Percentiles rank a stretch among this genome's conserved stretches.
phyloP scores from a whole-genome alignment of 106 monocot species.

The Dendrobium catenatum region DNA sequence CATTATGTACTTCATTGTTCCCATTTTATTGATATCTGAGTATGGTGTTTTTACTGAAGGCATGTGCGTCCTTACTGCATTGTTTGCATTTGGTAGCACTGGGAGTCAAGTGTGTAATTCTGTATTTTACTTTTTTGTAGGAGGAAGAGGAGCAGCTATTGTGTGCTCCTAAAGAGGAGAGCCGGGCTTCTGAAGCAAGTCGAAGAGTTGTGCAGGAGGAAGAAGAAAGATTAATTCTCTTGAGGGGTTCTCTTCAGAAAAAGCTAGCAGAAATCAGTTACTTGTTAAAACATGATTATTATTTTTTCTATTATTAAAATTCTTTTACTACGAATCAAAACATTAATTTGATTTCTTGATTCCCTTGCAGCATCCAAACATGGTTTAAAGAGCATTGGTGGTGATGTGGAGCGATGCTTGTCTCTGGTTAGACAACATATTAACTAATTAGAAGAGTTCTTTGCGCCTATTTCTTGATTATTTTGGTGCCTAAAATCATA shows the following conservation, averaged over 20 bases:
- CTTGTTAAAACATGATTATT: background rate
- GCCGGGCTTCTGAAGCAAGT: conserved; percentile 69
- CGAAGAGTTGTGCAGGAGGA: conserved; percentile 79
- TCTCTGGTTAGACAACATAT: conserved; percentile 53
- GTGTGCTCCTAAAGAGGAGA: conserved; percentile 75
- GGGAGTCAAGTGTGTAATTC: background rate
- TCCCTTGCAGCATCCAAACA: conserved; percentile 58
- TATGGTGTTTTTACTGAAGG: background rate
- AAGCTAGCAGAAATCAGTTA: conserved; percentile 81
- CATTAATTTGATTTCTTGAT: conserved; percentile 6
- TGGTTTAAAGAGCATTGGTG: conserved; percentile 43
- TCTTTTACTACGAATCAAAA: background rate
- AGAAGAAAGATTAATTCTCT: conserved; percentile 78
- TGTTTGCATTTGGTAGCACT: background rate
- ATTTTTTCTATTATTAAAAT: background rate
- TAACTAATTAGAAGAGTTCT: background rate
- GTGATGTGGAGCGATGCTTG: conserved; percentile 72
- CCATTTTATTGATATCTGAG: background rate
- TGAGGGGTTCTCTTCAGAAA: conserved; percentile 64
- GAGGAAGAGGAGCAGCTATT: conserved; percentile 93
- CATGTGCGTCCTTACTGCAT: background rate
- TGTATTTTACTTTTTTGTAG: conserved; percentile 24
- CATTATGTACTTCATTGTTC: background rate
- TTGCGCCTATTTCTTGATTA: background rate
- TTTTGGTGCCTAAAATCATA: conserved; percentile 12